Evolutionary conservation across 78 protist genomes (phyloP).

Genomic region (Isochrysis galbana): DNA sequence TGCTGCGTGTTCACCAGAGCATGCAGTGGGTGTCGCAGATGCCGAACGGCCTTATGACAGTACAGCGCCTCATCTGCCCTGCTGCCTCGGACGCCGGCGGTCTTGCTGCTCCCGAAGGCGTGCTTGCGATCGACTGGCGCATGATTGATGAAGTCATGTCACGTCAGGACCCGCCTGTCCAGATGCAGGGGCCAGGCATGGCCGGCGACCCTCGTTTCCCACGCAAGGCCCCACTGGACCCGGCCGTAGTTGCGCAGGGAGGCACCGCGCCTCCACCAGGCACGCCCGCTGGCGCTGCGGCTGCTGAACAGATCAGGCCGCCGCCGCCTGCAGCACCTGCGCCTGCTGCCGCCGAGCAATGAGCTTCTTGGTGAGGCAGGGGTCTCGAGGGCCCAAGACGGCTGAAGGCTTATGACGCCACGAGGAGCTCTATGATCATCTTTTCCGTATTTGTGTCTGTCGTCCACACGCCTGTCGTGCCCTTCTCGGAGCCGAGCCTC

Average conservation of each 20-base stretch:
- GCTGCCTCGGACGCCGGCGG: neutral
- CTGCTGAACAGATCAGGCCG: no score
- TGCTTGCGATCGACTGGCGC: constrained; percentile 3
- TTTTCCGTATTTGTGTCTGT: no score
- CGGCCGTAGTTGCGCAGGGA: neutral
- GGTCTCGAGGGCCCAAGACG: no score
- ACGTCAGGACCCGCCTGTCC: neutral
- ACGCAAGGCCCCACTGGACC: neutral
- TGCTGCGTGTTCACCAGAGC: neutral
- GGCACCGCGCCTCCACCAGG: neutral
- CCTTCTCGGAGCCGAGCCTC: no score
- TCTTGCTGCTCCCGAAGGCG: constrained; percentile 7
- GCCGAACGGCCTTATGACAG: constrained; percentile 5
- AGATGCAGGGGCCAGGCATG: neutral
- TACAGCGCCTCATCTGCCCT: neutral
- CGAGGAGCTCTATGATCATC: no score
- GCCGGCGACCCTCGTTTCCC: constrained; percentile 21
- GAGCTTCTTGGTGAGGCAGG: no score
- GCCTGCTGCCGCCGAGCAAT: no score
- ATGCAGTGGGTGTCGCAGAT: constrained; percentile 15
- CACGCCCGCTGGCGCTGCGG: no score
- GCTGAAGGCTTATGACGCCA: no score
- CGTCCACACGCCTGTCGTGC: no score
- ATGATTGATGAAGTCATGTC: neutral
- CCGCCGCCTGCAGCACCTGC: no score